Evolutionary conservation across 2,329 filamentous ascomycete genomes (phyloP).

Genomic region (Sclerotinia sclerotiorum): DNA sequence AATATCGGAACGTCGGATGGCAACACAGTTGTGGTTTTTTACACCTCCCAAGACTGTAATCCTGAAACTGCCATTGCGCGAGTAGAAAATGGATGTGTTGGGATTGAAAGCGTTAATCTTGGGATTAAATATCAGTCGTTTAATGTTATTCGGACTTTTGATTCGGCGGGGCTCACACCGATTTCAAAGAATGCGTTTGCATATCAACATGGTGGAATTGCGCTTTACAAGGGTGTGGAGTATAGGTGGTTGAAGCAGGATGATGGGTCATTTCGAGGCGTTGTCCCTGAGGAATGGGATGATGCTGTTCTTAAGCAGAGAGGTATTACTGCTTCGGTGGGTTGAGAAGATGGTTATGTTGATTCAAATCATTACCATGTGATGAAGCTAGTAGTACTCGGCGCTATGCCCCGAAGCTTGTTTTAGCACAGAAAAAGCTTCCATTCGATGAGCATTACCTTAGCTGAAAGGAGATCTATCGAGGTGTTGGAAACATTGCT

Average conservation of each 20-base stretch:
- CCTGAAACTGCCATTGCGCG: constrained; percentile 16
- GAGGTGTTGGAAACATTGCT: too few species aligned
- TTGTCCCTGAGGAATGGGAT: constrained; percentile 7
- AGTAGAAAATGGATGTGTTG: constrained; percentile 14
- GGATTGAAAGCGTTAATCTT: neutral
- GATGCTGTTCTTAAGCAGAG: constrained; percentile 13
- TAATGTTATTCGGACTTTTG: constrained; percentile 9
- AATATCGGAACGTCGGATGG: constrained; percentile 14
- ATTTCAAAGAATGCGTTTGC: constrained; percentile 17
- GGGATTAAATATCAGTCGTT: constrained; percentile 3
- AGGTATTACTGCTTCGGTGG: neutral
- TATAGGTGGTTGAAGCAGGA: constrained; percentile 12
- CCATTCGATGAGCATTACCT: neutral
- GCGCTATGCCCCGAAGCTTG: neutral
- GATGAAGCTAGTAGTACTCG: neutral
- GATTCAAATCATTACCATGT: neutral
- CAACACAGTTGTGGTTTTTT: constrained; percentile 12
- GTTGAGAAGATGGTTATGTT: neutral
- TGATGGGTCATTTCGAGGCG: constrained; percentile 8
- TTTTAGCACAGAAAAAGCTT: neutral
- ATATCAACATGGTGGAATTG: constrained; percentile 3
- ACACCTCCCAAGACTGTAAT: constrained; percentile 5
- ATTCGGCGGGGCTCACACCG: constrained; percentile 5
- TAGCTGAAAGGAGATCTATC: neutral
- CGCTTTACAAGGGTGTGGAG: constrained; percentile 7